These are phyloP conservation scores for Pseudogymnoascus sp. DNA, from an alignment of 2,329 filamentous ascomycete species.

Conservation along the genomic window DNA sequence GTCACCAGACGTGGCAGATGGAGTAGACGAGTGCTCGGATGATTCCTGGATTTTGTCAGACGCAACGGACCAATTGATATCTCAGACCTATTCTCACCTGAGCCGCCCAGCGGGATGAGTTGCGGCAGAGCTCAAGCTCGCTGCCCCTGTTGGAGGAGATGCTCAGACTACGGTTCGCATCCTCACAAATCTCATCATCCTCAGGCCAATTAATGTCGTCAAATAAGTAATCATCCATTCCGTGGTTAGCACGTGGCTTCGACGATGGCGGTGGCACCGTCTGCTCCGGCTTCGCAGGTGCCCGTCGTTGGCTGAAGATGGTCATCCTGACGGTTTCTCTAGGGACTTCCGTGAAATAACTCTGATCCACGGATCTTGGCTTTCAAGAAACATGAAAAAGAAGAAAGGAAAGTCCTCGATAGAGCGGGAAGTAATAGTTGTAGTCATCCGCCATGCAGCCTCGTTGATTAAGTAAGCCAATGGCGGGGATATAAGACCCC, in stretches of 20 bases:
- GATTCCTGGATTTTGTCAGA: not conserved
- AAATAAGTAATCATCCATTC: constrained; percentile 8
- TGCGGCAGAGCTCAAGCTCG: not conserved
- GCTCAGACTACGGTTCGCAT: not conserved
- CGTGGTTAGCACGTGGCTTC: not conserved
- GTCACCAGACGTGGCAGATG: constrained; percentile 2
- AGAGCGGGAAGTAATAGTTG: not conserved
- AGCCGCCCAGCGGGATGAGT: not conserved
- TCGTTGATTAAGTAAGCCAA: not conserved
- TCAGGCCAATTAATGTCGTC: constrained; percentile 10
- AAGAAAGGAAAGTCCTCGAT: constrained; percentile 5
- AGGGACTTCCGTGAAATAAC: not conserved
- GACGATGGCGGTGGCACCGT: not conserved
- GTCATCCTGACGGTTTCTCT: not conserved
- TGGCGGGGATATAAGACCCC: not conserved
- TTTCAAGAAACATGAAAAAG: not conserved
- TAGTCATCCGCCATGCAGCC: not conserved
- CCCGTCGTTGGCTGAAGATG: not conserved
- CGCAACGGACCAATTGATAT: not conserved
- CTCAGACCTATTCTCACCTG: not conserved
- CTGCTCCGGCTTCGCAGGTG: not conserved
- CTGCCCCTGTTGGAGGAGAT: not conserved
- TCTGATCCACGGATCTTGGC: not conserved
- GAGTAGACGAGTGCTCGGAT: not conserved
- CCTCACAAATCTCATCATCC: not conserved